These are phyloP conservation scores for Poa pratensis DNA, from an alignment of 176 grass and related monocot genomes.

Conservation along the genomic window DNA sequence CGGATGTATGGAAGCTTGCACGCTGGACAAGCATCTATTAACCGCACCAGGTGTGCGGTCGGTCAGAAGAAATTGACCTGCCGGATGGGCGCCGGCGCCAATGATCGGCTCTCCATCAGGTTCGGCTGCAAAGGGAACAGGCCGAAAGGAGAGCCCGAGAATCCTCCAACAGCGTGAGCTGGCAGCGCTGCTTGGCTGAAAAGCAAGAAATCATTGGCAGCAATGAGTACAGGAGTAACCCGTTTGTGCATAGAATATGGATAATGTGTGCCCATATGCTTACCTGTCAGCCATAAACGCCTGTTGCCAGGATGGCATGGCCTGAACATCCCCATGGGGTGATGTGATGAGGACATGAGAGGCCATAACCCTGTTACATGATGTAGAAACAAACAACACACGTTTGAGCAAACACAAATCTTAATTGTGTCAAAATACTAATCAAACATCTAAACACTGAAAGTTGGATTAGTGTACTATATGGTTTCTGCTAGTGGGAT, in stretches of 20 bases:
- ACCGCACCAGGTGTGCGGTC: constrained; percentile 23
- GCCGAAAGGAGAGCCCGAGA: constrained; percentile 47
- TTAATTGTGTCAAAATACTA: not conserved
- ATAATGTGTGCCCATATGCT: not conserved
- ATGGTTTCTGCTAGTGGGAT: too few species aligned
- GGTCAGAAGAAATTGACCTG: constrained; percentile 71
- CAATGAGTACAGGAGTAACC: not conserved
- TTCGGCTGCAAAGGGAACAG: constrained; percentile 51
- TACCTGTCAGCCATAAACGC: constrained; percentile 60
- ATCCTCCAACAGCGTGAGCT: constrained; percentile 41
- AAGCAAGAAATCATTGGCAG: not conserved
- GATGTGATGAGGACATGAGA: constrained; percentile 56
- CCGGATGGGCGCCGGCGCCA: constrained; percentile 67
- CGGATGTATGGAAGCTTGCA: constrained; percentile 5
- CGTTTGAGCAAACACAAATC: not conserved
- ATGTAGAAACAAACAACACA: not conserved
- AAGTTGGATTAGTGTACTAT: too few species aligned
- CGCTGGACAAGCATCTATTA: constrained; percentile 11
- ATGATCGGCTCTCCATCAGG: constrained; percentile 58
- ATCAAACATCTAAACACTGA: not conserved
- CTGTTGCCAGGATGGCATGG: constrained; percentile 56
- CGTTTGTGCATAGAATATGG: not conserved
- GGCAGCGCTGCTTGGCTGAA: constrained; percentile 55
- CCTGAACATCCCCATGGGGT: constrained; percentile 44
- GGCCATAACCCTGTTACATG: constrained; percentile 66